These are phyloP conservation scores for Eutypella sp. DNA, from an alignment of 2,329 filamentous ascomycete genomes.

Conservation along the genomic window DNA sequence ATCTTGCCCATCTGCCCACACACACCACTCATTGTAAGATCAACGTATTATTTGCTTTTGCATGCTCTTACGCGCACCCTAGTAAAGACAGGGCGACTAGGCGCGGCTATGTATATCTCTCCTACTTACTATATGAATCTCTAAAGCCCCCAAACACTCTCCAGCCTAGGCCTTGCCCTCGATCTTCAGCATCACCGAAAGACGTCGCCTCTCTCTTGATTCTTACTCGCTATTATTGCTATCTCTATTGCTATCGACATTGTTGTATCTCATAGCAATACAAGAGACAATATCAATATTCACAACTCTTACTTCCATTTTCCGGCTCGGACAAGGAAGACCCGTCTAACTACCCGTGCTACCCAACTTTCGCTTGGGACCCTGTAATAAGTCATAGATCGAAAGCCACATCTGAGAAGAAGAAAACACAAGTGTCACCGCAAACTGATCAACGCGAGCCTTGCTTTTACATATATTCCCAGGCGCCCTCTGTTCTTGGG, in stretches of 20 bases:
- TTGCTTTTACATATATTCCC: background rate
- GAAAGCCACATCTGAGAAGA: background rate
- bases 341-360: background rate
- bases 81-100: no score
- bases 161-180: conserved; percentile 14
- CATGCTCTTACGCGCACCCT: background rate
- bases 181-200: conserved; percentile 7
- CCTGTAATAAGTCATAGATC: background rate
- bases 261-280: background rate
- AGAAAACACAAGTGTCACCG: no score
- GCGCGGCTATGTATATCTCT: conserved; percentile 2
- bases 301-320: background rate
- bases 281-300: background rate
- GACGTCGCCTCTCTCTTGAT: conserved; percentile 2
- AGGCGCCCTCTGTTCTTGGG: background rate
- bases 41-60: background rate
- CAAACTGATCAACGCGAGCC: background rate
- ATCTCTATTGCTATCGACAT: no score
- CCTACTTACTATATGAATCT: conserved; percentile 16
- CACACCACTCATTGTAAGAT: background rate
- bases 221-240: no score
- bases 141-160: conserved; percentile 19
- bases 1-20: no score
- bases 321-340: background rate
- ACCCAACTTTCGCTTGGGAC: background rate